Percentiles rank a stretch among this genome's conserved stretches.
These are phyloP conservation scores for Pleoardoris graminearum DNA, from an alignment of 2,329 filamentous ascomycete species.

Conservation along the genomic window DNA sequence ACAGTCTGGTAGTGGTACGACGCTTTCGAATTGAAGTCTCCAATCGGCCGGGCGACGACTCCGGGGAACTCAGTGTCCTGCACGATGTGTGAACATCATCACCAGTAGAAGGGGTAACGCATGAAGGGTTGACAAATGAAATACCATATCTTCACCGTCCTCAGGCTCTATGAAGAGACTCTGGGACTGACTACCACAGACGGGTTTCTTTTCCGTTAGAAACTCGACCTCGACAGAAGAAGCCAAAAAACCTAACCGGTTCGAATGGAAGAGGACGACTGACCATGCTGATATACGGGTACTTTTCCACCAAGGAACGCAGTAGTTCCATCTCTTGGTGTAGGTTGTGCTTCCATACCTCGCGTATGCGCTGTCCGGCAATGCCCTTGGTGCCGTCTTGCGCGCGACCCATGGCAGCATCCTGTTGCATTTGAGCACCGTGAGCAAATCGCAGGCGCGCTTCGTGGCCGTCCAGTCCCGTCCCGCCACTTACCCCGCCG, in stretches of 20 bases:
- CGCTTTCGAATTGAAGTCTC: conserved; percentile 89
- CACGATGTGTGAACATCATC: conserved; percentile 19
- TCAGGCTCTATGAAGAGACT: conserved; percentile 2
- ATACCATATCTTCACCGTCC: conserved; percentile 10
- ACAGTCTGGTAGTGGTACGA: conserved; percentile 99
- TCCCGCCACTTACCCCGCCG: conserved; percentile 55
- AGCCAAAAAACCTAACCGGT: conserved; percentile 5
- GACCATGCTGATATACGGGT: conserved; percentile 97
- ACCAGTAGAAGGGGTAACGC: not conserved
- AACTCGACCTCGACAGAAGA: conserved; percentile 14
- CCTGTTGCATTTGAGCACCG: conserved; percentile 61
- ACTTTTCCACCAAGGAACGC: conserved; percentile 82
- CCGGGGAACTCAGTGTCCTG: conserved; percentile 99
- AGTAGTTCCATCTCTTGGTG: conserved; percentile 87
- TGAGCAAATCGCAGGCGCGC: conserved; percentile 86
- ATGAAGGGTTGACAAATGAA: conserved; percentile 3
- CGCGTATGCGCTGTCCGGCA: conserved; percentile 76
- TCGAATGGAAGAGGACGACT: conserved; percentile 42
- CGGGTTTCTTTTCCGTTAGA: conserved; percentile 5
- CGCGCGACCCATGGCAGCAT: conserved; percentile 52
- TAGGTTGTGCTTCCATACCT: conserved; percentile 93
- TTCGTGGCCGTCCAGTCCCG: conserved; percentile 82
- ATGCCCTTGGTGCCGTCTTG: conserved; percentile 61
- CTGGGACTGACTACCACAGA: conserved; percentile 6
- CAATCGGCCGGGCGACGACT: conserved; percentile 93